Evolutionary conservation across 306 rosid genomes (phyloP), one percentile per base, ranked within the genome.

Genomic region (Astragalus glycyphyllos): DNA sequence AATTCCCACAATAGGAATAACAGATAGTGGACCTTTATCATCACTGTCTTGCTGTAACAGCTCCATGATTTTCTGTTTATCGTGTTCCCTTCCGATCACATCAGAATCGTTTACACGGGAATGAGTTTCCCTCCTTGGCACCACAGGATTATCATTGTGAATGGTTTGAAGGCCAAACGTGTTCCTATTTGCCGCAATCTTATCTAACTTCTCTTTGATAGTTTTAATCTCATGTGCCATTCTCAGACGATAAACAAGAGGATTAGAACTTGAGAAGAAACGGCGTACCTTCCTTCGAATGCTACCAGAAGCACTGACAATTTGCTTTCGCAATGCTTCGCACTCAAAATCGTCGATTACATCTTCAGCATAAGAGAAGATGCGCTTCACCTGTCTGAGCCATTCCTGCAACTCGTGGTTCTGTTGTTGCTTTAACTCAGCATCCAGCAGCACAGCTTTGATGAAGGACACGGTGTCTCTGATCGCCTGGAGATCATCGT

Each of bases 1-100:
- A 20, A 56, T 40, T 3, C 75, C 75, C 16, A 69, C 65, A 9
- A 69, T 55, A 7, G 75, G 65, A 4, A 69, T 56, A 4, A 55
- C 75, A n/a, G 37, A 11, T 26, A 26, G 34, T 2, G 16, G 2
- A 41, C 46, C 9, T 8, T 41, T 41, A 41, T 8, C 48, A 10
- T 11, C 14, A 3, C 5, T 14, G 1, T 44, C 5, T 44, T 44
- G 48, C 14, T 11, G 3, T 11, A 44, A 44, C 0, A 44, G 14
- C n/a, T 44, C 11, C 3, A 44, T 11, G 14, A 44, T 44, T 10
- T 44, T 11, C 10, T 44, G 4, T 11, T 11, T 44, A 3, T 44
- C 48, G 11, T 44, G 13, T 8, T 44, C 48, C 14, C 48, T 44
- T 44, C 48, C 48, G 3, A 44, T 44, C 14, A 44, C 14, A 11